Conservation (phyloP, 1,139 yeast genomes). For the Kluyveromyces sp. region DNA sequence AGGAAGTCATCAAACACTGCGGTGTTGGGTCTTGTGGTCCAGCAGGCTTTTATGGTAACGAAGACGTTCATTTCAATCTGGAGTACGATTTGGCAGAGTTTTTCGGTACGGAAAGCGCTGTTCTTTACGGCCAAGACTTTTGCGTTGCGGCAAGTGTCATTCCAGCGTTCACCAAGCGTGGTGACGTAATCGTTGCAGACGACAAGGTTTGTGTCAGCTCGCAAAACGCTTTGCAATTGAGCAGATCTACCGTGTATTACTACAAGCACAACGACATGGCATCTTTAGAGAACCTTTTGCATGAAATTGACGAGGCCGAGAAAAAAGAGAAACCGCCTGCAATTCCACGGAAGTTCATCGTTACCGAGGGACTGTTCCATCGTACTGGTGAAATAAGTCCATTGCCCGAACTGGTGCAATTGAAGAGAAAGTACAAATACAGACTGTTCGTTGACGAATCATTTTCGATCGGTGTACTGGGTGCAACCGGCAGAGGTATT, state of each 20-base stretch:
- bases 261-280: constrained; percentile 84
- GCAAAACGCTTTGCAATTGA: constrained; percentile 81
- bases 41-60: constrained; percentile 94
- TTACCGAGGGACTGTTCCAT: constrained; percentile 85
- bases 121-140: constrained; percentile 89
- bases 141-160: constrained; percentile 92
- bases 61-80: constrained; percentile 78
- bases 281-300: constrained; percentile 65
- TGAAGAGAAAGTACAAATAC: constrained; percentile 76
- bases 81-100: constrained; percentile 71
- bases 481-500: constrained; percentile 79
- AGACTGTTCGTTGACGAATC: constrained; percentile 84
- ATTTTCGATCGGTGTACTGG: constrained; percentile 78
- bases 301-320: constrained; percentile 53
- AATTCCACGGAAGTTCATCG: constrained; percentile 76
- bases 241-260: constrained; percentile 80
- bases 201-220: constrained; percentile 67
- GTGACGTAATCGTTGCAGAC: constrained; percentile 88
- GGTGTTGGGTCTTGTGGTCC: constrained; percentile 99
- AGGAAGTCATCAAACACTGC: constrained; percentile 50
- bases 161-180: constrained; percentile 92
- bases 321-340: constrained; percentile 58
- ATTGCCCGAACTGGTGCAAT: constrained; percentile 59
- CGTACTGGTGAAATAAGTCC: constrained; percentile 77
- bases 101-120: constrained; percentile 70